These are phyloP conservation scores for Asterionellopsis glacialis DNA, from an alignment of 108 stramenopile species.

Conservation along the genomic window DNA sequence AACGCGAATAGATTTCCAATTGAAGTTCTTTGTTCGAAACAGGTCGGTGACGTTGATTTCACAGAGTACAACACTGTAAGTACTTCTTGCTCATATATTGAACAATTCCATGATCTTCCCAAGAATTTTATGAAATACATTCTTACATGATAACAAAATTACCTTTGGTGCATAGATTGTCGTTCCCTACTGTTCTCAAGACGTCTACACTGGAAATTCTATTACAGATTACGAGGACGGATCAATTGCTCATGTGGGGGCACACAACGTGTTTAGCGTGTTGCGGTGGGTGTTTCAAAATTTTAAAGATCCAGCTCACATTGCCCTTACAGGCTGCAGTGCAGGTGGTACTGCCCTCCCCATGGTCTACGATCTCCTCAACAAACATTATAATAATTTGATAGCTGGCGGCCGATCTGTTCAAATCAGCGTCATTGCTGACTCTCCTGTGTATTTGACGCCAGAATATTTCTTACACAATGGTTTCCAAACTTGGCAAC, in stretches of 20 bases:
- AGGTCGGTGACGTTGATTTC: slow-evolving; percentile 31
- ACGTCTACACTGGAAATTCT: slow-evolving; percentile 35
- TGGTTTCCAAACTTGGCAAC: slow-evolving; percentile 36
- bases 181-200: slow-evolving; percentile 53
- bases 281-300: slow-evolving; percentile 42
- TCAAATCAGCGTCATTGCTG: slow-evolving; percentile 29
- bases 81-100: no score
- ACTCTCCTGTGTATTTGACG: slow-evolving; percentile 48
- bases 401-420: slow-evolving; percentile 17
- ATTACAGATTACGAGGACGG: slow-evolving; percentile 16
- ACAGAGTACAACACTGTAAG: slow-evolving; percentile 30
- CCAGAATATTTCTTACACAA: slow-evolving; percentile 40
- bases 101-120: no score
- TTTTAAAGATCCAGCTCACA: slow-evolving; percentile 32
- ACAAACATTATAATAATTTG: slow-evolving; percentile 28
- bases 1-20: slow-evolving; percentile 9
- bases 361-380: slow-evolving; percentile 35
- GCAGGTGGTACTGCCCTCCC: slow-evolving; percentile 47
- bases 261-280: slow-evolving; percentile 29
- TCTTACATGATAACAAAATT: no score
- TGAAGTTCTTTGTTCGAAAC: slow-evolving; percentile 32
- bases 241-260: slow-evolving; percentile 29
- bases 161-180: slow-evolving; percentile 1
- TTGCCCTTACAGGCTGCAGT: slow-evolving; percentile 47
- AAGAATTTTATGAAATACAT: no score